Percentiles rank a stretch among this genome's conserved stretches.
These are phyloP conservation scores for Trichoderma sp. DNA, from an alignment of 2,329 filamentous ascomycete species.

Conservation along the genomic window DNA sequence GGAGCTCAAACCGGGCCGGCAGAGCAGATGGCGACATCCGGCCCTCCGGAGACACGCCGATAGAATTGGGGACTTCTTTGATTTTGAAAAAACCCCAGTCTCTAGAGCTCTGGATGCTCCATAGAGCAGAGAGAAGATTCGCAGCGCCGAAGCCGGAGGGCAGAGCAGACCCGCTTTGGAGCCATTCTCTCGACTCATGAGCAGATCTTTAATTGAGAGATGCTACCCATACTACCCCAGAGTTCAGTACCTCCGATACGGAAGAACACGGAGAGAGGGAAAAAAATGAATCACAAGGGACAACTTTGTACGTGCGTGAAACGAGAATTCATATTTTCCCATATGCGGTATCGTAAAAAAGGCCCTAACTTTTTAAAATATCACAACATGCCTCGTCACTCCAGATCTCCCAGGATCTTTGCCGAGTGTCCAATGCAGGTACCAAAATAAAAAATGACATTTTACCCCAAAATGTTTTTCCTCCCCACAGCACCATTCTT, in stretches of 20 bases:
- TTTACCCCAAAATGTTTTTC: conserved; percentile 4
- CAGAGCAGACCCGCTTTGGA: conserved; percentile 11
- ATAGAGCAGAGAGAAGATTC: background rate
- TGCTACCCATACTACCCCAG: background rate
- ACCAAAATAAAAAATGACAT: conserved; percentile 8
- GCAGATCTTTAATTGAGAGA: background rate
- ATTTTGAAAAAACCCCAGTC: background rate
- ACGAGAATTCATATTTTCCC: conserved; percentile 14
- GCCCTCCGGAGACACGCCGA: background rate
- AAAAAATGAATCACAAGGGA: background rate
- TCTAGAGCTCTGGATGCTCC: conserved; percentile 1
- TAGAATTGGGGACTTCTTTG: background rate
- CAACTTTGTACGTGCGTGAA: background rate
- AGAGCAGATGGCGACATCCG: conserved; percentile 1
- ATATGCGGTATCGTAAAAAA: conserved; percentile 25
- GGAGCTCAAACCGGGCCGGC: conserved; percentile 5
- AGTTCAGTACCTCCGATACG: background rate
- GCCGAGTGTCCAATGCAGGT: conserved; percentile 25
- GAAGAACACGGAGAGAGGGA: conserved; percentile 1
- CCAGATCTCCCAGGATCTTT: conserved; percentile 20
- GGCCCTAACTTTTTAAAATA: conserved; percentile 22
- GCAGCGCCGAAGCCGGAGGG: conserved; percentile 21
- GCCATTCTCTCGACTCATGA: conserved; percentile 13
- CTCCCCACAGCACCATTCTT: conserved; percentile 7
- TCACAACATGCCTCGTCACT: conserved; percentile 22